These are phyloP conservation scores for Auxenochlorella pyrenoidosa DNA, from an alignment of 139 green algal genomes.

Conservation along the genomic window DNA sequence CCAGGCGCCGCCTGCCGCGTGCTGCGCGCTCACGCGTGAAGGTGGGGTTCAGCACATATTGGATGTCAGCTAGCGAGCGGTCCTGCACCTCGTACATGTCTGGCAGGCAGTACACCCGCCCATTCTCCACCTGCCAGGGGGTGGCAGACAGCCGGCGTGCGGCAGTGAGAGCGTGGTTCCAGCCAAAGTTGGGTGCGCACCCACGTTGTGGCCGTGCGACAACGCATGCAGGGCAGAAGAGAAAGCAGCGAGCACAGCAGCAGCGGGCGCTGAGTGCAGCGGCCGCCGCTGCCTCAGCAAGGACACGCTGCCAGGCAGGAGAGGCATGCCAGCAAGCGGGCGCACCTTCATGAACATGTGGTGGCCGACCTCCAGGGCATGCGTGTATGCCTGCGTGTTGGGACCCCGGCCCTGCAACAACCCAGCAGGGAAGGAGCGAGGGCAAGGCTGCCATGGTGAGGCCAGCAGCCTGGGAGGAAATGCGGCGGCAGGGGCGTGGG, in stretches of 20 bases:
- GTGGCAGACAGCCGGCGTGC: neutral
- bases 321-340: too few relatives aligned
- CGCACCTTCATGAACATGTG: conserved; percentile 98
- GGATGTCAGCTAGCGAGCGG: conserved; percentile 92
- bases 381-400: conserved; percentile 93
- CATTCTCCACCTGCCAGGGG: conserved; percentile 7
- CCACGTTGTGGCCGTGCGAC: too few relatives aligned
- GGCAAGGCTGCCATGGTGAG: neutral
- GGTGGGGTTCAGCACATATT: conserved; percentile 88
- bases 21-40: conserved; percentile 53
- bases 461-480: neutral
- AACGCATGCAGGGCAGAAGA: too few relatives aligned
- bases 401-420: conserved; percentile 79
- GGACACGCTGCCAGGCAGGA: too few relatives aligned
- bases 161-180: too few relatives aligned
- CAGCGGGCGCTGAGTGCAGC: too few relatives aligned
- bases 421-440: too few relatives aligned
- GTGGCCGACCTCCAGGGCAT: conserved; percentile 90
- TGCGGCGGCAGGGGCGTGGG: neutral
- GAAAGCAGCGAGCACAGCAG: too few relatives aligned
- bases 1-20: conserved; percentile 52
- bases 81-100: conserved; percentile 97
- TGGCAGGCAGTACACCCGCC: conserved; percentile 88
- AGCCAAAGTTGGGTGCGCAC: neutral
- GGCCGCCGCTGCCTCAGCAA: too few relatives aligned